Conservation (phyloP, 441 rosid species). For the Aleurites moluccanus region DNA sequence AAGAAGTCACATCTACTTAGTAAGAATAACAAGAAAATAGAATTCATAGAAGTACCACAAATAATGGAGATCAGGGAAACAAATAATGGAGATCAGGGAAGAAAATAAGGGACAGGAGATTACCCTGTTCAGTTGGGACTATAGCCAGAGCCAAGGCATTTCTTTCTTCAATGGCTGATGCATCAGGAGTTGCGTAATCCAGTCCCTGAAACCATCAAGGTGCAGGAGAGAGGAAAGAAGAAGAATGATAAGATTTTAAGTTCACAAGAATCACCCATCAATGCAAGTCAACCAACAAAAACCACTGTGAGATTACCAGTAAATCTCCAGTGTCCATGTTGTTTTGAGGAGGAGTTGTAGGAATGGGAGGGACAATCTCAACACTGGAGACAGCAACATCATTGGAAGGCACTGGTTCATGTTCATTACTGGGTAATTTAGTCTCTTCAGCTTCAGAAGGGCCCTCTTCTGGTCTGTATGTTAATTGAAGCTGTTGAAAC, state of each 20-base stretch:
- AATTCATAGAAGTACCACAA: neutral
- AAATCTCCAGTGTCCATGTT: constrained; percentile 64
- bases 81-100: neutral
- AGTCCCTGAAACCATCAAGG: constrained; percentile 55
- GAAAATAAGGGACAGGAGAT: neutral
- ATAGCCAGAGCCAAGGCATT: constrained; percentile 95
- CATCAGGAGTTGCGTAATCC: constrained; percentile 44
- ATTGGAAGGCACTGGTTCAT: constrained; percentile 54
- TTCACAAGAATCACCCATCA: constrained; percentile 20
- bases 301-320: constrained; percentile 52
- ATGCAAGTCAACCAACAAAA: constrained; percentile 5
- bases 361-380: constrained; percentile 45
- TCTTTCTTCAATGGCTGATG: constrained; percentile 76
- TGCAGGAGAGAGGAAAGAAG: constrained; percentile 13
- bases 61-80: no score
- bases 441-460: constrained; percentile 68
- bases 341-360: constrained; percentile 55
- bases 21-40: neutral
- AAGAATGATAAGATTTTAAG: neutral
- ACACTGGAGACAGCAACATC: constrained; percentile 40
- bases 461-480: constrained; percentile 85
- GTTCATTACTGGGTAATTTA: constrained; percentile 53
- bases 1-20: constrained; percentile 8
- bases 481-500: constrained; percentile 68
- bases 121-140: constrained; percentile 65